Evolutionary conservation across 176 grass and related monocot species (phyloP).

Genomic region (Elaeis guineensis): DNA sequence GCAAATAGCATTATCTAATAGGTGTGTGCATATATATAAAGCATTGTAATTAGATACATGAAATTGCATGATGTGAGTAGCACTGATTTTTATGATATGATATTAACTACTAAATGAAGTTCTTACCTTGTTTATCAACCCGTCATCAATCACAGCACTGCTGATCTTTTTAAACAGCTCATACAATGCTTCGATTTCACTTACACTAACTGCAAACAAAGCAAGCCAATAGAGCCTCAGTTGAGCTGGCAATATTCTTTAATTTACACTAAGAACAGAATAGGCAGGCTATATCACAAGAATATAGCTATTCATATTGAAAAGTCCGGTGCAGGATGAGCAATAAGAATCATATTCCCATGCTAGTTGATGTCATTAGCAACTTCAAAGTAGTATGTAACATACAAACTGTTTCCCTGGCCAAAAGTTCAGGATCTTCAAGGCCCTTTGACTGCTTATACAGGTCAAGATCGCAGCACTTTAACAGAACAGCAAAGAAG

Average conservation of each 20-base stretch:
- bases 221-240: too few relatives aligned
- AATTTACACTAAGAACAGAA: too few relatives aligned
- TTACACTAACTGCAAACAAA: constrained; percentile 66
- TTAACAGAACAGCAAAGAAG: constrained; percentile 41
- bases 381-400: constrained; percentile 3
- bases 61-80: too few relatives aligned
- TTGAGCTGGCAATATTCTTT: too few relatives aligned
- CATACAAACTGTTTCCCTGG: constrained; percentile 85
- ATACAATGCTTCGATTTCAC: constrained; percentile 77
- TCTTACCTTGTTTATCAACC: constrained; percentile 91
- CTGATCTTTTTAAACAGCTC: constrained; percentile 99
- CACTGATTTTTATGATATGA: too few relatives aligned
- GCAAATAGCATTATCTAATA: too few relatives aligned
- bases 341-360: too few relatives aligned
- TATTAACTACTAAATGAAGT: neutral
- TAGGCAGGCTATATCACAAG: too few relatives aligned
- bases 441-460: constrained; percentile 61
- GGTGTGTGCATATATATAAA: too few relatives aligned
- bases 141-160: constrained; percentile 86
- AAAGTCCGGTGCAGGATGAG: too few relatives aligned
- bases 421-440: constrained; percentile 61
- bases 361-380: neutral
- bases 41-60: too few relatives aligned
- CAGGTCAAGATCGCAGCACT: constrained; percentile 57
- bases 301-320: too few relatives aligned